Evolutionary conservation across 2,329 filamentous ascomycete species (phyloP).

Genomic region (Bimuria novae-zelandiae): DNA sequence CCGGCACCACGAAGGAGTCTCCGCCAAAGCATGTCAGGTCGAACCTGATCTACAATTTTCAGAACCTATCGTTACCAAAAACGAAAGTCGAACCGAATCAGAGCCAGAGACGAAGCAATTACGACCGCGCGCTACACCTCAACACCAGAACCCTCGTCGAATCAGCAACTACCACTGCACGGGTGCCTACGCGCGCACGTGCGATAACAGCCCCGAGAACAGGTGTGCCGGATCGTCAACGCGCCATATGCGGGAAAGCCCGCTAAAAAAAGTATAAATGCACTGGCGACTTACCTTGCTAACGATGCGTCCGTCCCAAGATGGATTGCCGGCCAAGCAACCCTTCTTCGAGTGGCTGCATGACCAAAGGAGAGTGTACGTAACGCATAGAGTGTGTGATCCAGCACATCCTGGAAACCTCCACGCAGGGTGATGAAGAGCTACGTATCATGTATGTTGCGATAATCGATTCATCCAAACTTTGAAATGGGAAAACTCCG

Average conservation of each 20-base stretch:
- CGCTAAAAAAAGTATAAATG: conserved; percentile 4
- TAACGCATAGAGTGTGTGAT: background rate
- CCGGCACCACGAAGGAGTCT: too few species aligned
- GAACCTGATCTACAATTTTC: too few species aligned
- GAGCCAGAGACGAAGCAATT: too few species aligned
- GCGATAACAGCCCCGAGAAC: too few species aligned
- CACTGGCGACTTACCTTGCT: background rate
- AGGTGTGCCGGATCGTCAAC: conserved; percentile 2
- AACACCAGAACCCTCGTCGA: too few species aligned
- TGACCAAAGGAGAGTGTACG: conserved; percentile 1
- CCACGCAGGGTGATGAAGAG: background rate
- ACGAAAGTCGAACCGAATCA: too few species aligned
- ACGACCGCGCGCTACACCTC: too few species aligned
- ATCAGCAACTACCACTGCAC: too few species aligned
- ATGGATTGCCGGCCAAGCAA: background rate
- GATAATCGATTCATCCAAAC: background rate
- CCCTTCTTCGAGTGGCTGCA: background rate
- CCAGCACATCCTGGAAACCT: background rate
- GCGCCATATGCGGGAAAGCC: conserved; percentile 1
- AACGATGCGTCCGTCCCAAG: background rate
- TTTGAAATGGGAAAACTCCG: background rate
- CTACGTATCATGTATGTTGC: background rate
- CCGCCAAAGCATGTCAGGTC: too few species aligned
- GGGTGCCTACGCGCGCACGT: too few species aligned
- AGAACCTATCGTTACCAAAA: too few species aligned